These are phyloP conservation scores for Hericium coralloides DNA, from an alignment of 768 basidiomycete species.

Conservation along the genomic window DNA sequence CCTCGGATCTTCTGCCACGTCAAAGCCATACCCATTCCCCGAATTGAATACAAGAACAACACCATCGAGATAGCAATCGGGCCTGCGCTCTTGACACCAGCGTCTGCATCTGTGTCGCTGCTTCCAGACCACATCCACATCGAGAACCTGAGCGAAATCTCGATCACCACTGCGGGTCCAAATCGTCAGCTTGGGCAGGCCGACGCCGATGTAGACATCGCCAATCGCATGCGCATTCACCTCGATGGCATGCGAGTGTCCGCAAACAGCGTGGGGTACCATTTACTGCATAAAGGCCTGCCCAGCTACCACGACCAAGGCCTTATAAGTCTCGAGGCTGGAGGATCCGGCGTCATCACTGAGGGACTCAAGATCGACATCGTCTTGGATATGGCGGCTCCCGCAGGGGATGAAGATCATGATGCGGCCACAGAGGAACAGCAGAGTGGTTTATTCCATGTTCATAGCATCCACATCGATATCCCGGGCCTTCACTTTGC, in stretches of 20 bases:
- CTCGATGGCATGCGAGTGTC: slow-evolving; percentile 19
- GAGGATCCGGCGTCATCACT: not conserved
- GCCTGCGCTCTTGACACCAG: slow-evolving; percentile 12
- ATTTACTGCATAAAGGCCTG: slow-evolving; percentile 15
- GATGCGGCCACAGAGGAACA: not conserved
- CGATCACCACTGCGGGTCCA: slow-evolving; percentile 11
- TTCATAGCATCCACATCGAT: slow-evolving; percentile 14
- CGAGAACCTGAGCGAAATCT: slow-evolving; percentile 16
- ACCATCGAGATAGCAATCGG: slow-evolving; percentile 18
- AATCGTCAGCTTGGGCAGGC: not conserved
- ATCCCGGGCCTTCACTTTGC: slow-evolving; percentile 15
- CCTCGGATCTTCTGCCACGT: slow-evolving; percentile 17
- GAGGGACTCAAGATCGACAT: slow-evolving; percentile 5
- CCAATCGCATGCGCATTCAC: slow-evolving; percentile 11
- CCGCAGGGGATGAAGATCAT: slow-evolving; percentile 8
- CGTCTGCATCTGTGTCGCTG: slow-evolving; percentile 13
- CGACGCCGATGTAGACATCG: not conserved
- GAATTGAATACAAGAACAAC: slow-evolving; percentile 16
- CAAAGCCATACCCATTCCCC: slow-evolving; percentile 19
- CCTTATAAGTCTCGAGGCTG: slow-evolving; percentile 13
- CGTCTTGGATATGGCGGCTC: slow-evolving; percentile 6
- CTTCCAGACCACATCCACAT: slow-evolving; percentile 18
- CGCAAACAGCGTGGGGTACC: slow-evolving; percentile 17
- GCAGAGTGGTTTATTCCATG: slow-evolving; percentile 10
- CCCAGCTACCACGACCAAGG: slow-evolving; percentile 21